Evolutionary conservation across 1,284 basidiomycete genomes (phyloP).

Genomic region (Austroboletus olivaceoglutinosus): DNA sequence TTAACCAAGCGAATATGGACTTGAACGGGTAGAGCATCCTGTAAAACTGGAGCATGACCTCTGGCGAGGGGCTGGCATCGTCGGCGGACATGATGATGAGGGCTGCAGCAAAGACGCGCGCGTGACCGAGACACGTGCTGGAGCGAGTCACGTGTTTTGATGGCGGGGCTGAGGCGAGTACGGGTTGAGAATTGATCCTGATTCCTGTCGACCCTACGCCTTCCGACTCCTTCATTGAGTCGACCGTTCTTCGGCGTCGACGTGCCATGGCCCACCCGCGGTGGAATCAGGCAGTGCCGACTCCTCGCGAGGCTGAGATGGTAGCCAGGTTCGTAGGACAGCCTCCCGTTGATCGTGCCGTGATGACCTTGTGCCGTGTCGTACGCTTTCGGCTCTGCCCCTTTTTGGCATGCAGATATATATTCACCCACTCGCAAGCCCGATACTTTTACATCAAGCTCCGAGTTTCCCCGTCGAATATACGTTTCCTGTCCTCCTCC

Average conservation of each 20-base stretch:
- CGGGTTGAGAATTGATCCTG: too few species aligned
- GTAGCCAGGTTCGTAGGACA: not conserved
- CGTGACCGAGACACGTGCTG: not conserved
- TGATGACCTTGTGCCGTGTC: not conserved
- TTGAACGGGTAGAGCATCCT: conserved; percentile 92
- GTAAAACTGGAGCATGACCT: conserved; percentile 88
- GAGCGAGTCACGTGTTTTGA: too few species aligned
- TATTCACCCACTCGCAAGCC: conserved; percentile 1
- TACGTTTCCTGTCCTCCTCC: not conserved
- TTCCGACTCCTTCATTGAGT: not conserved
- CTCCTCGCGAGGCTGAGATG: not conserved
- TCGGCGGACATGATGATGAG: conserved; percentile 4
- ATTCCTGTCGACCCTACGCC: too few species aligned
- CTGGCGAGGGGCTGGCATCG: conserved; percentile 32
- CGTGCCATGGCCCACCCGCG: not conserved
- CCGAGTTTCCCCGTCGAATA: conserved; percentile 16
- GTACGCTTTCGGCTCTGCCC: not conserved
- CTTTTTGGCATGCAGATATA: conserved; percentile 8
- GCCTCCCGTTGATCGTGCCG: conserved; percentile 3
- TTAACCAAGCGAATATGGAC: conserved; percentile 92
- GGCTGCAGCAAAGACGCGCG: not conserved
- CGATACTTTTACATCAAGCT: not conserved
- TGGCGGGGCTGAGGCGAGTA: too few species aligned
- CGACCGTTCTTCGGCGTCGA: not conserved
- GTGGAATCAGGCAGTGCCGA: not conserved